Evolutionary conservation across 176 grass and related monocot genomes (phyloP), one percentile per base, ranked within the genome.

Genomic region (Otatea glauca): DNA sequence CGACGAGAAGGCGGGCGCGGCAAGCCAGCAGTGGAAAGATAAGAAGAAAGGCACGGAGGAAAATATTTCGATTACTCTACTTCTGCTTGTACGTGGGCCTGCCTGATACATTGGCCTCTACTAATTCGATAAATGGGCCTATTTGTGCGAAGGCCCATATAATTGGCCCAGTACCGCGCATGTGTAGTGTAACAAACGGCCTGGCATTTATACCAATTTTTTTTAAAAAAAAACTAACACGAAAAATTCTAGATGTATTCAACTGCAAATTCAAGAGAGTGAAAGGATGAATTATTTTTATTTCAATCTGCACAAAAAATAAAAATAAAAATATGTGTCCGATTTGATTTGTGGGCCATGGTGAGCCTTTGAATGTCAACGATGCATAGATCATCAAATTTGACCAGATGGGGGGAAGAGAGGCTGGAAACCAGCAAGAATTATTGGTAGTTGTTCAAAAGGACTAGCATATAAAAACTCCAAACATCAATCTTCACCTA

Each of bases 381-480:
- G 7, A 24, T 38, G 8, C 78, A 38, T 17, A 53, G 4, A 29
- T 49, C 65, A 62, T 79, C 54, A 21, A 51, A 9, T 78, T 86
- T 86, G 84, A 86, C 75, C 42, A 14, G 24, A 11, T 13, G 0
- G 72, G 24, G 2, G 37, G 18, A 48, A 17, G 4, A 7, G 55
- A 18, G 16, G 25, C 18, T 11, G 66, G 35, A 81, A 70, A 29
- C 50, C 24, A 68, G 39, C 39, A 38, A 29, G n/a, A 24, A 83
- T 78, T 61, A 69, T 87, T 70, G 86, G 37, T 17, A n/a, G 7
- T 35, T 32, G 62, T 50, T 32, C 32, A 15, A 37, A 44, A 65
- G 11, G 24, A 42, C 18, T 58, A 43, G 1, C 6, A 42, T 27
- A 54, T 29, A 17, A 67, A 67, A 62, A 42, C 25, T 7, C 12